Conservation (phyloP, 371 early-diverging fungal species). For the Syncephalastrum contaminatum region DNA sequence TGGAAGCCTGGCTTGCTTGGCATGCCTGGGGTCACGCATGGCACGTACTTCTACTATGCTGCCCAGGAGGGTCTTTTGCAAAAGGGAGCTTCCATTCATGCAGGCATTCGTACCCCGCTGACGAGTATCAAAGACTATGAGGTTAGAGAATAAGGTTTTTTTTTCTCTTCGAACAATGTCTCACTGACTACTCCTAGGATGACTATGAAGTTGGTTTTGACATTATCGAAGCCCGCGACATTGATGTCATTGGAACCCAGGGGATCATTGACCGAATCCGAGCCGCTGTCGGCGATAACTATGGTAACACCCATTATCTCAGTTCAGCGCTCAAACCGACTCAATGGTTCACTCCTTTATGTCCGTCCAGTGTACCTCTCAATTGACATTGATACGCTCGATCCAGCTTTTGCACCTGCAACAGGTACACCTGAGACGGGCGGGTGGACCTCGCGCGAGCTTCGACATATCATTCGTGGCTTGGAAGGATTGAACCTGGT, state of each 20-base stretch:
- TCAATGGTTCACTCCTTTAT: too few species aligned
- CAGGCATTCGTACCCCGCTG: constrained; percentile 29
- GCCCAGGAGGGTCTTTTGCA: constrained; percentile 26
- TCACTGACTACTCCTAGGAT: constrained; percentile 1
- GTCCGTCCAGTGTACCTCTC: constrained; percentile 20
- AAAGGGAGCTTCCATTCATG: constrained; percentile 27
- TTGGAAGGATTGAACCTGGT: constrained; percentile 28
- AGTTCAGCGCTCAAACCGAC: too few species aligned
- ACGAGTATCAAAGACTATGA: constrained; percentile 17
- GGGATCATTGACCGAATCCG: constrained; percentile 26
- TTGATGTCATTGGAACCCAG: constrained; percentile 22
- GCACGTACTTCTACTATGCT: constrained; percentile 30
- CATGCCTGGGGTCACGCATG: constrained; percentile 14
- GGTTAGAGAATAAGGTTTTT: too few species aligned
- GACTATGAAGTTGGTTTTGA: constrained; percentile 26
- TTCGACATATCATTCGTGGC: constrained; percentile 26
- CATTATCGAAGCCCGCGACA: constrained; percentile 29
- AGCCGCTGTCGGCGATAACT: constrained; percentile 20
- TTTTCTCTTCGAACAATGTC: too few species aligned
- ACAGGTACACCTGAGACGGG: constrained; percentile 30
- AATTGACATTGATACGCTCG: constrained; percentile 32
- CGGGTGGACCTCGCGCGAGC: constrained; percentile 25
- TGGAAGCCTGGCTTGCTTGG: constrained; percentile 21
- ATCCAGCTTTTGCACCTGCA: constrained; percentile 32
- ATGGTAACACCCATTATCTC: background rate